Evolutionary conservation across 768 basidiomycete species (phyloP), one percentile per base, ranked within the genome.

Genomic region (Candolleomyces efflorescens): DNA sequence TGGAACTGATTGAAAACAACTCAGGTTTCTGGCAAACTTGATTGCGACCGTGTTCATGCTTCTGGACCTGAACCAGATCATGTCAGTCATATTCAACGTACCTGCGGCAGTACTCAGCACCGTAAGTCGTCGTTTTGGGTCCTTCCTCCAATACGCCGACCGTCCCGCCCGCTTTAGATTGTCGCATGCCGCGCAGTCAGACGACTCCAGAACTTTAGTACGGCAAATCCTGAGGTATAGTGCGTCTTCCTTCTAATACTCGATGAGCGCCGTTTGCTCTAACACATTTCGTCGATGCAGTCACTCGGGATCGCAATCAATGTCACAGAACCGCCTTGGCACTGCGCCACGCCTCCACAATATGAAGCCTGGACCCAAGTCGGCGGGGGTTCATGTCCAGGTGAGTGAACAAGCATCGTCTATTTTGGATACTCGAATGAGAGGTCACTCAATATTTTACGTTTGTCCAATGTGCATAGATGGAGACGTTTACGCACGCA

Each of bases 1-100:
- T 5, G 11, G 9, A 32, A 32, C 32, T 32, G 32, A 32, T 11
- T 5, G 32, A 27, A 20, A 2, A 17, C 20, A 13, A 24, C 23
- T 43, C 53, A 82, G 80, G 5, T 82, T 82, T 66, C 43, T 80
- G 36, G 74, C 69, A 18, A 76, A 76, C 60, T 59, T 75, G 24
- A 61, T 79, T 39, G 76, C 78, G 18, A 78, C 82, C n/a, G 70
- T 83, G 1, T 87, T 88, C 72, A 87, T 89, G 85, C 65, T 84
- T 24, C 53, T 87, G 41, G 75, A 85, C 63, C 70, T 88, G 41
- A 89, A 88, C 65, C 71, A 81, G 13, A 79, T 87, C 60, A 87
- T 89, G 87, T 80, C 74, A 38, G 72, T 87, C 50, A 77, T 86
- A 36, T 85, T 85, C 71, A 86, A 85, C 59, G 82, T 86, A 15